These are phyloP conservation scores for Pseudogymnoascus sp. DNA, from an alignment of 2,329 filamentous ascomycete genomes.

Conservation along the genomic window DNA sequence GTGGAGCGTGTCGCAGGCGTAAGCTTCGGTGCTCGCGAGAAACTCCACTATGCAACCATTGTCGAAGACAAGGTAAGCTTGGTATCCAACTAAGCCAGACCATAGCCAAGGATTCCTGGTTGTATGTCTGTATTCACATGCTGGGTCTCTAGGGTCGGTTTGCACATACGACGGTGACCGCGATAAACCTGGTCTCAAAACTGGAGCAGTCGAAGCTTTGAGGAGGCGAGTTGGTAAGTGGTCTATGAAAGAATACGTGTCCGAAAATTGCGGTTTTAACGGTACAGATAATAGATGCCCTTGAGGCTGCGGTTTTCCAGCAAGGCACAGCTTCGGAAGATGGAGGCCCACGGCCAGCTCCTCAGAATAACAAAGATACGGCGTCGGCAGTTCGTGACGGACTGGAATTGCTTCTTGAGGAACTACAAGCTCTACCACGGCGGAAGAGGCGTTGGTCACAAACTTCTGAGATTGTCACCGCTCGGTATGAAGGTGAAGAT, in stretches of 20 bases:
- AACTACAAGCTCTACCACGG: background rate
- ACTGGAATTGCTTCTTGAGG: slow-evolving; percentile 6
- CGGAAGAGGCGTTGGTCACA: slow-evolving; percentile 10
- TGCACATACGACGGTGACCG: slow-evolving; percentile 20
- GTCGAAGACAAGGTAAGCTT: slow-evolving; percentile 9
- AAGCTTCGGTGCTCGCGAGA: slow-evolving; percentile 19
- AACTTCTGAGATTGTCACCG: slow-evolving; percentile 18
- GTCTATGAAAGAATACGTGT: background rate
- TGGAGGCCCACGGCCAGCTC: background rate
- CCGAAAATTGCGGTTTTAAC: background rate
- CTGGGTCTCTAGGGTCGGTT: background rate
- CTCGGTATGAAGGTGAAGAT: slow-evolving; percentile 16
- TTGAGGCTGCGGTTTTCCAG: background rate
- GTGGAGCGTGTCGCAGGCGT: slow-evolving; percentile 17
- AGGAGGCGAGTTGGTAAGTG: slow-evolving; percentile 14
- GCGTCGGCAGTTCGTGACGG: background rate
- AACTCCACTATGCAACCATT: slow-evolving; percentile 16
- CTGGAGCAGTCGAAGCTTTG: slow-evolving; percentile 19
- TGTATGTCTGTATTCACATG: background rate
- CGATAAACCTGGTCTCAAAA: slow-evolving; percentile 19
- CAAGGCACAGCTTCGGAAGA: background rate
- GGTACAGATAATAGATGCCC: background rate
- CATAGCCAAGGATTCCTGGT: background rate
- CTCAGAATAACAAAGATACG: slow-evolving; percentile 8
- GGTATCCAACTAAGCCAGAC: background rate